phyloP scores from a whole-genome alignment of 345 rosid genomes.

The Aquilaria malaccensis region DNA sequence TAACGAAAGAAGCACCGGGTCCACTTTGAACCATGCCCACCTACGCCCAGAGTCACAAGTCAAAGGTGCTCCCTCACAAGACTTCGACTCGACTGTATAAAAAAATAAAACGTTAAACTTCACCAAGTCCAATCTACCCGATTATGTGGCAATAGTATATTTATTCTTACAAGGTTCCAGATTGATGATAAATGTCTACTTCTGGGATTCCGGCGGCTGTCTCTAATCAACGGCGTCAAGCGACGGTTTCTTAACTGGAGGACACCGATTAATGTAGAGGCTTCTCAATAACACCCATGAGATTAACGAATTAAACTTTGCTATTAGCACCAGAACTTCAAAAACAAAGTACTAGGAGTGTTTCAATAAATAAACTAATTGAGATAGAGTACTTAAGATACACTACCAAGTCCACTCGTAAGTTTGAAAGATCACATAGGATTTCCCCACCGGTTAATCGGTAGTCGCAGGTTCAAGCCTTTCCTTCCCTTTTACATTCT shows the following conservation, averaged over 20 bases:
- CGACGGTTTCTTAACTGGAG: too few species aligned
- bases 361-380: too few species aligned
- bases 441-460: too few species aligned
- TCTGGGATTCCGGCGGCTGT: constrained; percentile 10
- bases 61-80: constrained; percentile 16
- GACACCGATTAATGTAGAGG: neutral
- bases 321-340: too few species aligned
- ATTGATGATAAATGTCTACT: constrained; percentile 10
- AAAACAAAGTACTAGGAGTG: too few species aligned
- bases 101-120: constrained; percentile 17
- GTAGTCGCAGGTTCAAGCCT: too few species aligned
- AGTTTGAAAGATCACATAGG: too few species aligned
- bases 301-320: too few species aligned
- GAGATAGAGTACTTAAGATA: too few species aligned
- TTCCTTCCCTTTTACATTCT: too few species aligned
- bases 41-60: constrained; percentile 33
- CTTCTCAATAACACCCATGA: too few species aligned
- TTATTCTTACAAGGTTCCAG: constrained; percentile 5
- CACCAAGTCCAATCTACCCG: constrained; percentile 10
- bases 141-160: neutral
- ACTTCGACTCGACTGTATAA: neutral
- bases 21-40: constrained; percentile 27
- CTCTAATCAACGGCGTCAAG: neutral
- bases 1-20: constrained; percentile 14
- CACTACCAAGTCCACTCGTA: too few species aligned